Evolutionary conservation across 192 early-diverging fungal species (phyloP).

Genomic region (Backusella macrospora): DNA sequence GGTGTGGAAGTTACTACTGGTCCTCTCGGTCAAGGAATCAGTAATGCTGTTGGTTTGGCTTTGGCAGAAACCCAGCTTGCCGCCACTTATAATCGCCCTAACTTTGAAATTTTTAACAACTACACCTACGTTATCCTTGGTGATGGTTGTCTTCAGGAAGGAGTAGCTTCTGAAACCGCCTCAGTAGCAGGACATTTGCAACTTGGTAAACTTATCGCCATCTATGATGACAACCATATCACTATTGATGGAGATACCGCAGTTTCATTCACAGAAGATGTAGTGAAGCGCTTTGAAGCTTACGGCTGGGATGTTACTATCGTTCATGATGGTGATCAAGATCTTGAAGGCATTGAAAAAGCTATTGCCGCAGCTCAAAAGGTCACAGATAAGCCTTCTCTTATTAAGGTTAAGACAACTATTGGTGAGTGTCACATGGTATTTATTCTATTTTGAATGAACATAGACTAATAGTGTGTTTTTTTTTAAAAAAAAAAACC

Average conservation of each 20-base stretch:
- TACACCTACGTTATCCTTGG: conserved; percentile 82
- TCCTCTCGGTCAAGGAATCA: conserved; percentile 92
- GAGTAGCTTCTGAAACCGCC: conserved; percentile 90
- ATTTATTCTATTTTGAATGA: background rate
- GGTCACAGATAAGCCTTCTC: conserved; percentile 84
- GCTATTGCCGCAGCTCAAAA: conserved; percentile 83
- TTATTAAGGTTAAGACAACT: conserved; percentile 91
- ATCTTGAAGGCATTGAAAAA: conserved; percentile 65
- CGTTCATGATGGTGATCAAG: conserved; percentile 80
- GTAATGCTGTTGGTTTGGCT: conserved; percentile 91
- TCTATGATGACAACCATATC: conserved; percentile 98
- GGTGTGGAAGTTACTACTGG: conserved; percentile 98
- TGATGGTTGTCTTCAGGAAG: conserved; percentile 99
- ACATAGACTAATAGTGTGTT: background rate
- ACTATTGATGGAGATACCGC: conserved; percentile 88
- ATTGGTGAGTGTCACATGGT: conserved; percentile 62
- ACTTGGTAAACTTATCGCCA: conserved; percentile 90
- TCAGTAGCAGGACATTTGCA: conserved; percentile 65
- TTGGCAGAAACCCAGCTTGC: conserved; percentile 85
- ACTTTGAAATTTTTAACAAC: conserved; percentile 85
- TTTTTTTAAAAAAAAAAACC: background rate
- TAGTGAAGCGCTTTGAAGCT: conserved; percentile 81
- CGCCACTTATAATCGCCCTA: conserved; percentile 90
- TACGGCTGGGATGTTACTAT: conserved; percentile 92
- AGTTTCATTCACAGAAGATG: conserved; percentile 92